Conservation (phyloP, 495 filamentous ascomycete genomes). For the Venustampulla echinocandica region DNA sequence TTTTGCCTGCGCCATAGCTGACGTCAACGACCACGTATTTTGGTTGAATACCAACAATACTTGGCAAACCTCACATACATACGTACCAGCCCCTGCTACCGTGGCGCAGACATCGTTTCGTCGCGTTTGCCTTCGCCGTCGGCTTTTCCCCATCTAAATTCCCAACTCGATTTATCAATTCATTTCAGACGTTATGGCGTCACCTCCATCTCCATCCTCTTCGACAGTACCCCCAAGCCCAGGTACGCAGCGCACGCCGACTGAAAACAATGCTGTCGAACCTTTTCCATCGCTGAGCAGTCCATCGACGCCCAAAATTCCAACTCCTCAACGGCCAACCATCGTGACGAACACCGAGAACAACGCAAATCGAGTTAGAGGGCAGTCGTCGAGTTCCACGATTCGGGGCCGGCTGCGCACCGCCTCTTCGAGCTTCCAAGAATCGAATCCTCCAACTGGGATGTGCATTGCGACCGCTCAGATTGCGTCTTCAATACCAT, state of each 20-base stretch:
- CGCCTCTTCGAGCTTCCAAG: constrained; percentile 37
- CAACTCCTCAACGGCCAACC: constrained; percentile 7
- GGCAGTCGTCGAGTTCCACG: constrained; percentile 21
- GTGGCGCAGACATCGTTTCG: too few relatives aligned
- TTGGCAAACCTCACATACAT: too few relatives aligned
- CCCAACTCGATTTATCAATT: too few relatives aligned
- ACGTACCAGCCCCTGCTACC: too few relatives aligned
- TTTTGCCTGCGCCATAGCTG: too few relatives aligned
- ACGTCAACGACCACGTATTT: too few relatives aligned
- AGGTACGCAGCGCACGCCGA: background rate
- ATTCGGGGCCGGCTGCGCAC: constrained; percentile 28
- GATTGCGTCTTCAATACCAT: constrained; percentile 24
- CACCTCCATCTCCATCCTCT: too few relatives aligned
- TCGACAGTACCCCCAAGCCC: background rate
- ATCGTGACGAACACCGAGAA: constrained; percentile 5
- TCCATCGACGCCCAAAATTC: constrained; percentile 6
- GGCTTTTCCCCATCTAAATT: too few relatives aligned
- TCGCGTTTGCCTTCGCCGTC: too few relatives aligned
- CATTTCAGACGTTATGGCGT: too few relatives aligned
- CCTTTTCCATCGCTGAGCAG: constrained; percentile 15
- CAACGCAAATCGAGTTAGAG: constrained; percentile 19
- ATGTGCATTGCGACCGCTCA: constrained; percentile 45
- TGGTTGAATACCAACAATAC: too few relatives aligned
- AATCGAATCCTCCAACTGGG: constrained; percentile 40
- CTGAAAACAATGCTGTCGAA: constrained; percentile 10